Base-by-base conservation (phyloP, 2,329 filamentous ascomycete species). In the Rutstroemia sp. region DNA sequence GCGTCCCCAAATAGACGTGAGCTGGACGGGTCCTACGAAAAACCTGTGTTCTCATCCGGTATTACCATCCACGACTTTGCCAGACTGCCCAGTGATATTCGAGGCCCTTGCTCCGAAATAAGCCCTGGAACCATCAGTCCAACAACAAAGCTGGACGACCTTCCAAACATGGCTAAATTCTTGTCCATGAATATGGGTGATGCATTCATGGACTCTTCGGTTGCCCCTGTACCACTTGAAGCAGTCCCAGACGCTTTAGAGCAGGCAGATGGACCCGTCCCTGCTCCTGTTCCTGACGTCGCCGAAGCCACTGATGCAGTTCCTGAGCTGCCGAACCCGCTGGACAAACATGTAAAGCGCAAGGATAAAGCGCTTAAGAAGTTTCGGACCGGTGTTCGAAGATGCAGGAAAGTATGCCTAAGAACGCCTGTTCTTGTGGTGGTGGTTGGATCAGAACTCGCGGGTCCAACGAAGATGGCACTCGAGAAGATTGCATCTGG, bases 381-480 rank as follows among this genome's bases (percentile, higher is more conserved):
- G n/a, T 30, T 56, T 46, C 54, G 48, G 25, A 44, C 27, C 25
- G 48, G 48, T 12, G 23, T 58, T 30, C 48, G 58, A 16, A 49
- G 50, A 19, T 27, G 57, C 21, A 48, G 58, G 19, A 45, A 19
- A 16, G 37, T 41, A 25, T 51, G 44, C 19, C 23, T 61, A 21
- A 59, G 59, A 27, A 61, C 46, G 46, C 51, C 55, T 10, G 48
- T 61, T 10, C 50, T 61, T n/a, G 48, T 53, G 14, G 41, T 61
- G 4, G 12, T 61, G 10, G 17, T 61, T 8, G 59, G 59, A 41
- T 52, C 52, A 19, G 58, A 60, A 39, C 45, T 61, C 41, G 51
- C 59, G 6, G 56, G 56, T 4, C 59, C 59, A 27, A 58, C 57
- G n/a, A 57, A 27, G 27, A 16, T 34, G 27, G 54, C 49, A 4